Percentiles rank a stretch among this genome's conserved stretches.
These are phyloP conservation scores for Niebla homalea DNA, from an alignment of 495 filamentous ascomycete species.

Conservation along the genomic window DNA sequence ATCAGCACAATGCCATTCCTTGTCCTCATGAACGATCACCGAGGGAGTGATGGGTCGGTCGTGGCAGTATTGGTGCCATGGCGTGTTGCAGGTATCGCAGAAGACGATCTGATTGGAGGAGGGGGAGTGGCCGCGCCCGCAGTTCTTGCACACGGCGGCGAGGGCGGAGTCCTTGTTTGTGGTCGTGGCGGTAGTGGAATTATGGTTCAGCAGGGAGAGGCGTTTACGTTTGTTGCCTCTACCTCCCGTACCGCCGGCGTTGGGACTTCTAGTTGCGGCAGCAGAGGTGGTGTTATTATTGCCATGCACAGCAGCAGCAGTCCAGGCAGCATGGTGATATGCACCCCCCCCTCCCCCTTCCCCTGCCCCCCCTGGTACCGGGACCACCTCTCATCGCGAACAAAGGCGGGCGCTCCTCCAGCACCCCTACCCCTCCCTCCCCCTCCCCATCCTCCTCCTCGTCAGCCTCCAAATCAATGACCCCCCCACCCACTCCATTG, in stretches of 20 bases:
- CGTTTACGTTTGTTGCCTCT: conserved; percentile 8
- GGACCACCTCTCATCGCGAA: too few relatives aligned
- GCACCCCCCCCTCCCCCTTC: too few relatives aligned
- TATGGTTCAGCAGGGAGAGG: too few relatives aligned
- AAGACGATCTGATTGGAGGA: conserved; percentile 79
- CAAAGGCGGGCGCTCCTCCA: not conserved
- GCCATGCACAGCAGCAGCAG: too few relatives aligned
- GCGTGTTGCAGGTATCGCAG: conserved; percentile 78
- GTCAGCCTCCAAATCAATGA: not conserved
- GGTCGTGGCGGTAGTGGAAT: conserved; percentile 27
- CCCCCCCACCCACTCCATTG: not conserved
- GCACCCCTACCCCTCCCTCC: not conserved
- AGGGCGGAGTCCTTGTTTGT: conserved; percentile 30
- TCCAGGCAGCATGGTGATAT: too few relatives aligned
- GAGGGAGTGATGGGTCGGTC: conserved; percentile 64
- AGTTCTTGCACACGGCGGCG: conserved; percentile 52
- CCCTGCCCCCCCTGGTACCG: too few relatives aligned
- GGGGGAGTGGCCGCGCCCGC: conserved; percentile 63
- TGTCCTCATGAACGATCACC: conserved; percentile 50
- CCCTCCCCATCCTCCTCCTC: not conserved
- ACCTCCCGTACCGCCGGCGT: conserved; percentile 1
- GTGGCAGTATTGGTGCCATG: conserved; percentile 89
- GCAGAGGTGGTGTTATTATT: not conserved
- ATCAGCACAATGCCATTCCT: conserved; percentile 64
- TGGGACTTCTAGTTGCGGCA: conserved; percentile 22